These are phyloP conservation scores for Venturia oleaginea DNA, from an alignment of 2,329 filamentous ascomycete species.

Conservation along the genomic window DNA sequence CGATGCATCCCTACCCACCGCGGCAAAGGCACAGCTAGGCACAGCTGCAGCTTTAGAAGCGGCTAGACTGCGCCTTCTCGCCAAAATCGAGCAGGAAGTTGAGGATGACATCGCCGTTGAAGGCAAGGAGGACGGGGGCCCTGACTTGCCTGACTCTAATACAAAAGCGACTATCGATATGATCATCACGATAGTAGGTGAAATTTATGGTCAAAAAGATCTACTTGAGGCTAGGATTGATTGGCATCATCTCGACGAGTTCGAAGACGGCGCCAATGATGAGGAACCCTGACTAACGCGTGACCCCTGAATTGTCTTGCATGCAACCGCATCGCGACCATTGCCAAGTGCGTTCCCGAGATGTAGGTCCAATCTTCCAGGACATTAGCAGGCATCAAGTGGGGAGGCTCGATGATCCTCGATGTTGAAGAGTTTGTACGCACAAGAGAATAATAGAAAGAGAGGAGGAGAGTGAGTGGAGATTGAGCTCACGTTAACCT, in stretches of 20 bases:
- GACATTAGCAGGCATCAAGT: background rate
- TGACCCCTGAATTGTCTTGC: background rate
- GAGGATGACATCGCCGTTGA: conserved; percentile 15
- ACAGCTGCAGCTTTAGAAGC: background rate
- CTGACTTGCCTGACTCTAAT: conserved; percentile 9
- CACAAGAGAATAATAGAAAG: background rate
- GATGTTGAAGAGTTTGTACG: background rate
- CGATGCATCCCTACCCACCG: background rate
- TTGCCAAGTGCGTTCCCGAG: background rate
- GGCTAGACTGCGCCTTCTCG: background rate
- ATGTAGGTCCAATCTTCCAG: background rate
- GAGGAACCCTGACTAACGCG: background rate
- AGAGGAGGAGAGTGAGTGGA: background rate
- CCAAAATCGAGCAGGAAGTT: background rate
- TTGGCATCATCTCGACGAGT: background rate
- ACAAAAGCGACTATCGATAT: conserved; percentile 73
- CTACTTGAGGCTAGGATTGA: conserved; percentile 41
- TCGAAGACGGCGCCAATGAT: background rate
- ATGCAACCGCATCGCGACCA: background rate
- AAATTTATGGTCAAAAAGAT: conserved; percentile 84
- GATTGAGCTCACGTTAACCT: background rate
- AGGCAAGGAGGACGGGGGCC: conserved; percentile 20
- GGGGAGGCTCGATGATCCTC: background rate
- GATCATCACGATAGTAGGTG: conserved; percentile 80
- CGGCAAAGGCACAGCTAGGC: background rate